Conservation (phyloP, 2,329 filamentous ascomycete species). For the Sporothrix curviconia region DNA sequence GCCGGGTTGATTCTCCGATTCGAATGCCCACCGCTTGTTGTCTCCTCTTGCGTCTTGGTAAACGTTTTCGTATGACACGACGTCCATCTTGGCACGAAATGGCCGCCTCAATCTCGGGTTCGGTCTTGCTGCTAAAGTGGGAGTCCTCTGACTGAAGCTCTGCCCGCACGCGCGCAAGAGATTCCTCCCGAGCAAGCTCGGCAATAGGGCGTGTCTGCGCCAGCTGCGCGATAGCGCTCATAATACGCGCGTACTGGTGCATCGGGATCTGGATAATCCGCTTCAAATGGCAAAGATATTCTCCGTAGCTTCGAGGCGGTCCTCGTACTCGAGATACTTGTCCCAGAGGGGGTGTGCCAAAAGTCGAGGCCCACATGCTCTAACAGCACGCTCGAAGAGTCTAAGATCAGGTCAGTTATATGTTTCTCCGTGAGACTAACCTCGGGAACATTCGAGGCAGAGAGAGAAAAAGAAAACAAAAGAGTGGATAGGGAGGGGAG, state of each 20-base stretch:
- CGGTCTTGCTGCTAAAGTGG: slow-evolving; percentile 48
- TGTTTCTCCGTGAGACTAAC: background rate
- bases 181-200: slow-evolving; percentile 65
- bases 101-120: slow-evolving; percentile 77
- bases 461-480: slow-evolving; percentile 11
- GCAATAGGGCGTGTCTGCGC: slow-evolving; percentile 64
- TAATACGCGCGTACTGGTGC: slow-evolving; percentile 94
- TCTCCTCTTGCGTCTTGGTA: slow-evolving; percentile 74
- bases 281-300: slow-evolving; percentile 76
- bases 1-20: slow-evolving; percentile 90
- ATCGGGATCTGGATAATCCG: slow-evolving; percentile 85
- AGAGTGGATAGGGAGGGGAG: background rate
- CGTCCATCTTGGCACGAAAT: slow-evolving; percentile 73
- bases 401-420: slow-evolving; percentile 40
- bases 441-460: slow-evolving; percentile 23
- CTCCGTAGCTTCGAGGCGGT: slow-evolving; percentile 76
- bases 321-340: slow-evolving; percentile 96
- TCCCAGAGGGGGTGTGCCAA: slow-evolving; percentile 96
- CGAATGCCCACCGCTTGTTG: slow-evolving; percentile 92
- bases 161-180: slow-evolving; percentile 59
- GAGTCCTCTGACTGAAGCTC: slow-evolving; percentile 64
- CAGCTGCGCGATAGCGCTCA: slow-evolving; percentile 76
- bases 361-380: slow-evolving; percentile 85
- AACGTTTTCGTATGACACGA: slow-evolving; percentile 76
- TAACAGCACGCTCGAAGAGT: slow-evolving; percentile 85